Conservation (phyloP, 306 rosid genomes). For the Erythrophleum fordii region DNA sequence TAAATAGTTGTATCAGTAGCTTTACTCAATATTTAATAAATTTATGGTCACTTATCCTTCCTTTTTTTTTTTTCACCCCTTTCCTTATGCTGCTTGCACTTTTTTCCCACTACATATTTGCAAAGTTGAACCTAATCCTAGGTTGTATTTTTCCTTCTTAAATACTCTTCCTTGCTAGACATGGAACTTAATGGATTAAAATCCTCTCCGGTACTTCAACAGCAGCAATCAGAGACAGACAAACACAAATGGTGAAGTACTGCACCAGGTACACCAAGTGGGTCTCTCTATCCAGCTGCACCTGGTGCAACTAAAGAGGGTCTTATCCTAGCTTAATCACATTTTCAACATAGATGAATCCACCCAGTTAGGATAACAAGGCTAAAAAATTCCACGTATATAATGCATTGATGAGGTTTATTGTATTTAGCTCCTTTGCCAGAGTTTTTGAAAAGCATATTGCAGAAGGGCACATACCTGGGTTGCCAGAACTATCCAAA, state of each 20-base stretch:
- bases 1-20: not conserved
- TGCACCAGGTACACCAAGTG: not conserved
- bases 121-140: not conserved
- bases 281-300: not conserved
- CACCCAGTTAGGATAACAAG: not conserved
- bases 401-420: not conserved
- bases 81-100: not conserved
- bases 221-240: not conserved
- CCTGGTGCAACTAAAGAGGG: not conserved
- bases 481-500: conserved; percentile 46
- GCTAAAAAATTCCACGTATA: not conserved
- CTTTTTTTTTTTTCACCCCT: too few relatives aligned
- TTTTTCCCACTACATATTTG: not conserved
- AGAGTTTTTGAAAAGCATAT: not conserved
- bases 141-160: not conserved
- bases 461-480: conserved; percentile 47
- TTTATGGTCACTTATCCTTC: not conserved
- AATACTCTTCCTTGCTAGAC: not conserved
- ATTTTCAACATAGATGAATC: not conserved
- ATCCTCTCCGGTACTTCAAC: not conserved
- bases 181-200: not conserved
- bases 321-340: not conserved
- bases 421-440: not conserved
- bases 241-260: not conserved
- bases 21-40: not conserved